phyloP scores from a whole-genome alignment of 805 yeast species.

The Saccharomycopsis javanensis region DNA sequence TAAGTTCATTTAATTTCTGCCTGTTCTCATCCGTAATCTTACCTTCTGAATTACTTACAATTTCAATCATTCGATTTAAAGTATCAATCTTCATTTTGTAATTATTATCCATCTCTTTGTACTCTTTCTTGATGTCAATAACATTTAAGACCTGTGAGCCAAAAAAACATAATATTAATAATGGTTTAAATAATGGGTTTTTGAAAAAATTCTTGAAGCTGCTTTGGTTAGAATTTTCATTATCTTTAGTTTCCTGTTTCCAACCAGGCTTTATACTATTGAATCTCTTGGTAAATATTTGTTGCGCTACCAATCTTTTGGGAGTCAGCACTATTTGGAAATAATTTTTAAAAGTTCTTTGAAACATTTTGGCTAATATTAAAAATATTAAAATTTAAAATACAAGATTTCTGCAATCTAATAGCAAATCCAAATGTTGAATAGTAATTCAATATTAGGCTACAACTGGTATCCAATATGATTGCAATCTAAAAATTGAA shows the following conservation, averaged over 20 bases:
- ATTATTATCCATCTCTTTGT: slow-evolving; percentile 32
- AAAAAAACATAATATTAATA: slow-evolving; percentile 34
- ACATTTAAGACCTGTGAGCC: slow-evolving; percentile 40
- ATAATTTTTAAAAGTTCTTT: not conserved
- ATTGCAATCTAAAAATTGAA: too few species aligned
- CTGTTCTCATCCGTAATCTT: slow-evolving; percentile 34
- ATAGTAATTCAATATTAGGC: too few species aligned
- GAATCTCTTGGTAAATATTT: not conserved
- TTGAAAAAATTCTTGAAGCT: not conserved
- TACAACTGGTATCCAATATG: too few species aligned
- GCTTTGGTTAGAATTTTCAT: not conserved
- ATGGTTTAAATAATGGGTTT: slow-evolving; percentile 29
- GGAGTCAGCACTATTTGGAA: not conserved
- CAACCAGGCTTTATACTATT: not conserved
- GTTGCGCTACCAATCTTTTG: not conserved
- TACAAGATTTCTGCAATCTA: not conserved
- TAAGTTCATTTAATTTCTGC: not conserved
- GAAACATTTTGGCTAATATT: not conserved
- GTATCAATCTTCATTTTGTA: slow-evolving; percentile 30
- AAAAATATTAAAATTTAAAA: not conserved
- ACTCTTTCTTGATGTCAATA: slow-evolving; percentile 32
- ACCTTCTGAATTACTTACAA: slow-evolving; percentile 25
- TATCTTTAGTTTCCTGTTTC: not conserved
- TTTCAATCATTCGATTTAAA: slow-evolving; percentile 30
- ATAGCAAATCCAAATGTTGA: too few species aligned